A percentile compares a stretch with the other conserved stretches of the same genome.
These are phyloP conservation scores for Penicillium glabrum DNA, from an alignment of 2,329 filamentous ascomycete genomes.

Conservation along the genomic window DNA sequence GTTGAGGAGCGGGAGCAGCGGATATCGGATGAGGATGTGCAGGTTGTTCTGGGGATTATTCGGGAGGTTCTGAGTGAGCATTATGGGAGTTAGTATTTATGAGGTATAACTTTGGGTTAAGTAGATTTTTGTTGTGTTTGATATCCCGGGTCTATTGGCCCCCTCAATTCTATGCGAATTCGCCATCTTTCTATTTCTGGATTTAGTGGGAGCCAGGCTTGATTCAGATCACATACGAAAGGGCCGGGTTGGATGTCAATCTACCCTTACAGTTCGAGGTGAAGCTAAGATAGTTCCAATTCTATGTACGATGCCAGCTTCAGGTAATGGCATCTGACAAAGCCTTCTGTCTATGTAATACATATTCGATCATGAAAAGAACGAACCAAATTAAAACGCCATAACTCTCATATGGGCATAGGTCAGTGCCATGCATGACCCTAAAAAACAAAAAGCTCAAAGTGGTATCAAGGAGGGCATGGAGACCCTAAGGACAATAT, in stretches of 20 bases:
- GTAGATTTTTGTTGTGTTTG: slow-evolving; percentile 1
- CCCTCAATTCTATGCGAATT: not conserved
- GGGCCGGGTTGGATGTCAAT: not conserved
- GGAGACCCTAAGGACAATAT: not conserved
- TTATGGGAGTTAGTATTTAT: slow-evolving; percentile 11
- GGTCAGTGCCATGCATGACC: not conserved
- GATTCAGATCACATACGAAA: not conserved
- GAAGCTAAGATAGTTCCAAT: not conserved
- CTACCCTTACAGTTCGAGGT: not conserved
- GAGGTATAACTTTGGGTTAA: not conserved
- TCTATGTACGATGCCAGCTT: not conserved
- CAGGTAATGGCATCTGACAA: not conserved
- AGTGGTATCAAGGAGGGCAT: not conserved
- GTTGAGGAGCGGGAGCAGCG: slow-evolving; percentile 46
- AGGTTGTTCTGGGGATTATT: slow-evolving; percentile 36
- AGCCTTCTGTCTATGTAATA: not conserved
- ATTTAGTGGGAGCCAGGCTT: not conserved
- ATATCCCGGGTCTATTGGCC: slow-evolving; percentile 10
- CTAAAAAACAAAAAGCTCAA: not conserved
- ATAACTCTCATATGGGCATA: not conserved
- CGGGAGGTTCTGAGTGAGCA: slow-evolving; percentile 30
- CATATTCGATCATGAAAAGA: not conserved
- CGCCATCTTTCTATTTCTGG: not conserved
- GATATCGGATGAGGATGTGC: slow-evolving; percentile 38
- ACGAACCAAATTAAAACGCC: not conserved